A percentile compares a stretch with the other conserved stretches of the same genome.
phyloP scores from a whole-genome alignment of 352 stramenopile species.

The Pythium coloratum region DNA sequence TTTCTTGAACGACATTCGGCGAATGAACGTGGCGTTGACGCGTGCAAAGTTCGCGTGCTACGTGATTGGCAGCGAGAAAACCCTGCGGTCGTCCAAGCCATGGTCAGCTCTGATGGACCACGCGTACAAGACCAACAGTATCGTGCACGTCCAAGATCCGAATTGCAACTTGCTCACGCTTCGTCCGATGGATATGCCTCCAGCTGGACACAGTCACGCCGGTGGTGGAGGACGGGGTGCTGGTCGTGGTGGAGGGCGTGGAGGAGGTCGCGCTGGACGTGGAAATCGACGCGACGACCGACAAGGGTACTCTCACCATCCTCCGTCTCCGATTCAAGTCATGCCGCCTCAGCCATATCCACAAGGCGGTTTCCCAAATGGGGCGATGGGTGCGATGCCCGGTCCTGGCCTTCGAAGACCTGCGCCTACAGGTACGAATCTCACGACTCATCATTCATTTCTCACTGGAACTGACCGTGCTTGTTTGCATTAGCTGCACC shows the following conservation, averaged over 20 bases:
- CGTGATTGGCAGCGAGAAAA: slow-evolving; percentile 83
- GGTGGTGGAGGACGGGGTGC: background rate
- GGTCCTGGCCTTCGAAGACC: slow-evolving; percentile 1
- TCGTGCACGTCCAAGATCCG: slow-evolving; percentile 84
- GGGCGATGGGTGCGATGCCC: background rate
- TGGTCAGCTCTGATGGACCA: slow-evolving; percentile 82
- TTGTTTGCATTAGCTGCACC: slow-evolving; percentile 6
- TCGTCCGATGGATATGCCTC: slow-evolving; percentile 50
- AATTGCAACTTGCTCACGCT: slow-evolving; percentile 75
- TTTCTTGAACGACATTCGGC: slow-evolving; percentile 88
- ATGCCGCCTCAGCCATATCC: background rate
- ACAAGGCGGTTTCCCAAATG: background rate
- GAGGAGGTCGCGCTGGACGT: background rate
- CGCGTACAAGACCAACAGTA: slow-evolving; percentile 54
- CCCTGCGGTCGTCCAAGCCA: slow-evolving; percentile 81
- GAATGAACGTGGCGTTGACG: slow-evolving; percentile 89
- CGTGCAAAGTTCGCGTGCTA: slow-evolving; percentile 88
- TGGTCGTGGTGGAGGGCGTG: slow-evolving; percentile 2
- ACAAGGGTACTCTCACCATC: slow-evolving; percentile 1
- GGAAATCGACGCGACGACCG: background rate
- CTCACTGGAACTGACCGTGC: no score
- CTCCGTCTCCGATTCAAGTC: slow-evolving; percentile 3
- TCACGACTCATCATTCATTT: no score
- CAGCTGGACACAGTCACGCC: slow-evolving; percentile 1
- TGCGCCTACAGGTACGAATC: slow-evolving; percentile 16